Evolutionary conservation across 2,329 filamentous ascomycete genomes (phyloP).

Genomic region (Thelonectria olida): DNA sequence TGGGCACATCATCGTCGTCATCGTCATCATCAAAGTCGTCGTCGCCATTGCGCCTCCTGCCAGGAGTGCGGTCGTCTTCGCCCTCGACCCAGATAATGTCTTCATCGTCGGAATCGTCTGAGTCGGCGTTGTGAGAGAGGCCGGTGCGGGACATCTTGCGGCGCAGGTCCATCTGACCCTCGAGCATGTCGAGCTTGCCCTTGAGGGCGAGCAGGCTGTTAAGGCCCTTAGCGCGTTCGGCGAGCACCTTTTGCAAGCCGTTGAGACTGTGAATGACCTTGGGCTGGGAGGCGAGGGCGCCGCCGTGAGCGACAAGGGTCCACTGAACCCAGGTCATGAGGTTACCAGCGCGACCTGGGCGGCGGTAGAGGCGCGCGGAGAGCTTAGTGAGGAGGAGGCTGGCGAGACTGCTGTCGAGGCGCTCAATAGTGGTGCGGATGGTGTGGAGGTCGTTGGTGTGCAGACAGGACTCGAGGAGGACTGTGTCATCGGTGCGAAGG

Average conservation of each 20-base stretch:
- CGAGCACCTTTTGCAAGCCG: slow-evolving; percentile 85
- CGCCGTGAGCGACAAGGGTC: slow-evolving; percentile 91
- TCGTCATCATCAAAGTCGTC: slow-evolving; percentile 56
- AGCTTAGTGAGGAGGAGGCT: slow-evolving; percentile 82
- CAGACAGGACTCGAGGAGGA: slow-evolving; percentile 91
- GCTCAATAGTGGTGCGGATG: slow-evolving; percentile 88
- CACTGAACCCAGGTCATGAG: slow-evolving; percentile 97
- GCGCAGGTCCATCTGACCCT: slow-evolving; percentile 86
- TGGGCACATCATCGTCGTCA: slow-evolving; percentile 66
- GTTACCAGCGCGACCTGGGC: slow-evolving; percentile 87
- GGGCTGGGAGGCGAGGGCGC: slow-evolving; percentile 87
- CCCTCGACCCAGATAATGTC: slow-evolving; percentile 91
- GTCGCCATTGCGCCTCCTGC: slow-evolving; percentile 47
- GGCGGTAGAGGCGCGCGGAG: slow-evolving; percentile 84
- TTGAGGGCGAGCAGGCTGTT: slow-evolving; percentile 87
- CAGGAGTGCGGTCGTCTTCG: slow-evolving; percentile 69
- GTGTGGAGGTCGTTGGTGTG: slow-evolving; percentile 79
- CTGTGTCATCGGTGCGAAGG: slow-evolving; percentile 88
- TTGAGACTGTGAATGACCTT: slow-evolving; percentile 81
- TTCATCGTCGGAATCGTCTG: slow-evolving; percentile 65
- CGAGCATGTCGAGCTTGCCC: slow-evolving; percentile 94
- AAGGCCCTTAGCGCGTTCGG: slow-evolving; percentile 84
- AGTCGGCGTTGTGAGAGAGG: slow-evolving; percentile 54
- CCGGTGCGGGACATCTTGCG: slow-evolving; percentile 68
- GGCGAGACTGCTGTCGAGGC: slow-evolving; percentile 86